phyloP scores from a whole-genome alignment of 176 grass and related monocot species.

The Carex cristatella region DNA sequence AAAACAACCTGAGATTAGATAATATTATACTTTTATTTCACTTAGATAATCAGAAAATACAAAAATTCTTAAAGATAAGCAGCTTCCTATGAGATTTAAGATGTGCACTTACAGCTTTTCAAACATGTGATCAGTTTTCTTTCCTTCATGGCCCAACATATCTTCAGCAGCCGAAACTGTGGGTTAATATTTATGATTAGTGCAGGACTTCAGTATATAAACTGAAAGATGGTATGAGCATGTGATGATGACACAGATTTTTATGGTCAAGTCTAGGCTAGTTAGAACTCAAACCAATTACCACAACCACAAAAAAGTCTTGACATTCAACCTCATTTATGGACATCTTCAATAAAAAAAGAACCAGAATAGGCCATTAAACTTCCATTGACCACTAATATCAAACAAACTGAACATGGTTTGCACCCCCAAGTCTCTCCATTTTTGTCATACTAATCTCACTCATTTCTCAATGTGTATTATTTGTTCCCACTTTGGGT shows the following conservation, averaged over 20 bases:
- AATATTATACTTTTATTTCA: neutral
- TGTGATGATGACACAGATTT: neutral
- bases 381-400: neutral
- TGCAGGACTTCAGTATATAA: neutral
- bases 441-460: neutral
- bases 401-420: neutral
- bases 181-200: neutral
- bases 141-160: neutral
- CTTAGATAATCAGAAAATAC: neutral
- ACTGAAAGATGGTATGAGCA: neutral
- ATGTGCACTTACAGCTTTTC: neutral
- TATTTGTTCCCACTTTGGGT: neutral
- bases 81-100: neutral
- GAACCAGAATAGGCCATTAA: neutral
- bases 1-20: neutral
- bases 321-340: neutral
- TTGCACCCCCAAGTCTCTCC: neutral
- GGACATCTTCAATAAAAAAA: neutral
- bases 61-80: neutral
- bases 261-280: neutral
- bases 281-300: neutral
- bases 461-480: neutral
- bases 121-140: neutral
- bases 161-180: neutral
- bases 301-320: neutral